Percentiles rank a stretch among this genome's conserved stretches.
phyloP scores from a whole-genome alignment of 345 rosid species.

The Euphorbia tirucalli region DNA sequence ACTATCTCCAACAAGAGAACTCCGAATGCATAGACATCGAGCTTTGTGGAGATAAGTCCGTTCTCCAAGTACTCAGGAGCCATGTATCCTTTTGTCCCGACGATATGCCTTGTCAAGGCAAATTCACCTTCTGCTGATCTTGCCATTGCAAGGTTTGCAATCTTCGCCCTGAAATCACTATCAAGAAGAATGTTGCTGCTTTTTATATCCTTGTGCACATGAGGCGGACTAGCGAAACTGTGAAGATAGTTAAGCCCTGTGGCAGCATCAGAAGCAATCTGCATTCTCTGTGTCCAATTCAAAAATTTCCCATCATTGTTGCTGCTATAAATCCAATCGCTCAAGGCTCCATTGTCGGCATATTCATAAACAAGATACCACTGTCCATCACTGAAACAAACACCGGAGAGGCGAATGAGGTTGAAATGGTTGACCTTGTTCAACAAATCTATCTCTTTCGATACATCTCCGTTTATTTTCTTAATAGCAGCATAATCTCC shows the following conservation, averaged over 20 bases:
- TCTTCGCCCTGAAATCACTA: no score
- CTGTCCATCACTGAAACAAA: slow-evolving; percentile 58
- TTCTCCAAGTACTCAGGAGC: no score
- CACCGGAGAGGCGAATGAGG: slow-evolving; percentile 66
- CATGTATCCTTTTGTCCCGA: no score
- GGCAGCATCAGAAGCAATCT: slow-evolving; percentile 65
- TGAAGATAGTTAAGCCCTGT: slow-evolving; percentile 71
- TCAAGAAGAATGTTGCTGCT: no score
- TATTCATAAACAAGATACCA: slow-evolving; percentile 80
- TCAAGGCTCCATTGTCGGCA: slow-evolving; percentile 64
- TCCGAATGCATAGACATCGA: no score
- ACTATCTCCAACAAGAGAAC: no score
- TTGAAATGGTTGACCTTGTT: slow-evolving; percentile 66
- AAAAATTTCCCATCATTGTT: slow-evolving; percentile 32
- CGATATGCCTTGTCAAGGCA: no score
- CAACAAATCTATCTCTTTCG: slow-evolving; percentile 57
- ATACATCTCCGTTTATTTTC: slow-evolving; percentile 66
- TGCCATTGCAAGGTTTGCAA: no score
- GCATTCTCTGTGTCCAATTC: slow-evolving; percentile 57
- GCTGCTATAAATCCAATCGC: slow-evolving; percentile 54
- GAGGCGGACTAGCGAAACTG: no score
- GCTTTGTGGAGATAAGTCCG: no score
- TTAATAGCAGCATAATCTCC: slow-evolving; percentile 74
- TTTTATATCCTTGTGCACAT: no score
- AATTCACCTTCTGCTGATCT: no score